phyloP scores from a whole-genome alignment of 2,329 filamentous ascomycete species.

The Penicillium oxalicum region DNA sequence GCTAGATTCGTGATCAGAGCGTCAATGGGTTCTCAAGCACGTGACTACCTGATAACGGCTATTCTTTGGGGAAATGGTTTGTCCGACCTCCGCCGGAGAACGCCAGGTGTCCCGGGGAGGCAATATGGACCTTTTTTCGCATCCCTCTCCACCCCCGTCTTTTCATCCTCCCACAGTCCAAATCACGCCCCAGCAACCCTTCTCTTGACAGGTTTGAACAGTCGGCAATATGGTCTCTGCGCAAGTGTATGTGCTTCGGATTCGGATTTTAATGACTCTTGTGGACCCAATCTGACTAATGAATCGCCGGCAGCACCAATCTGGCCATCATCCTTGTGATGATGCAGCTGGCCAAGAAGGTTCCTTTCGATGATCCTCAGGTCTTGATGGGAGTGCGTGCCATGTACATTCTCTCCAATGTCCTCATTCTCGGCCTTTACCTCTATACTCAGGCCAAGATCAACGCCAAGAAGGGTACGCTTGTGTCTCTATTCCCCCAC shows the following conservation, averaged over 20 bases:
- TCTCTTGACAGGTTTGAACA: constrained; percentile 13
- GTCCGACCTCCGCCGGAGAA: constrained; percentile 10
- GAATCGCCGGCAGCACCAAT: constrained; percentile 63
- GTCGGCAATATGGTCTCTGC: constrained; percentile 57
- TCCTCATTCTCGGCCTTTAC: constrained; percentile 80
- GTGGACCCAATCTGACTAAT: neutral
- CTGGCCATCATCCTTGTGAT: constrained; percentile 91
- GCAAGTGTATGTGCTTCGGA: constrained; percentile 53
- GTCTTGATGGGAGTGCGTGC: constrained; percentile 60
- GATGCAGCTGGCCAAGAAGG: constrained; percentile 96
- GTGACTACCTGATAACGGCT: constrained; percentile 1
- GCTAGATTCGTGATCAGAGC: neutral
- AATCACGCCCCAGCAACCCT: constrained; percentile 7
- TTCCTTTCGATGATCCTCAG: constrained; percentile 85
- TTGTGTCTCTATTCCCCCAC: neutral
- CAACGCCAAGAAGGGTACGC: constrained; percentile 92
- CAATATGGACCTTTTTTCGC: constrained; percentile 7
- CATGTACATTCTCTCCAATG: constrained; percentile 63
- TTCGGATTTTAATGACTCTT: neutral
- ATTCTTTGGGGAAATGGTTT: constrained; percentile 3
- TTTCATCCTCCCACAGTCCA: constrained; percentile 4
- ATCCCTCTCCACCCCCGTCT: neutral
- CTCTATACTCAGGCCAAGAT: constrained; percentile 78
- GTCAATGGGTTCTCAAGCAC: neutral
- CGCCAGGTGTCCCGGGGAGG: constrained; percentile 17